Base-by-base conservation (phyloP, 768 basidiomycete genomes). In the Serendipita sp. region DNA sequence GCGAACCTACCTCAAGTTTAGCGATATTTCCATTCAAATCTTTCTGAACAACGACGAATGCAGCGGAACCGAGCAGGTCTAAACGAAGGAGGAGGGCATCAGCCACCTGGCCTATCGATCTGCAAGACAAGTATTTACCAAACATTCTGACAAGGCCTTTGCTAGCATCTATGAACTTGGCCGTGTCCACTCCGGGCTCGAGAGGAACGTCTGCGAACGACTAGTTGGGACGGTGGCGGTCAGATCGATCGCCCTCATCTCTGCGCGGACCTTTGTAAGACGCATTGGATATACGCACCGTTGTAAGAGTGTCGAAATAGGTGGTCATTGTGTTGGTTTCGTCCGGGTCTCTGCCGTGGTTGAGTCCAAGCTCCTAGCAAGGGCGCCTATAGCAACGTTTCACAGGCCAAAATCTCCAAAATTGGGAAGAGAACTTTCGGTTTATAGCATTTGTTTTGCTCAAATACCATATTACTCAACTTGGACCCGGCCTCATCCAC, bases 11-110 rank as follows among this genome's bases (percentile, higher is more conserved):
- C 22, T 48, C 14, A 82, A 74, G 68, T 69, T 96, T 95, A 58
- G 77, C 74, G 74, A 98, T 96, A 75, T 99, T 99, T 31, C 92
- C 90, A 62, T 80, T 88, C 68, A 99, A 68, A 75, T 99, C 96
- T 67, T 70, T 79, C 73, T 91, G 85, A 17, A 99, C 96, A 41
- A 85, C 77, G 1, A 75, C 67, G 72, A 99, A 97, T 2, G 94
- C 89, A 9, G 85, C 73, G 60, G 86, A 88, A 67, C 89, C 91
- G 61, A 96, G 82, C 28, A 93, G 76, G 77, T 91, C 92, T 95
- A 67, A 3, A 51, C 16, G 34, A 24, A 51, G 51, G n/a, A 51
- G 28, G 42, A 53, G 34, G 5, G 50, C 22, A 45, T 48, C 17
- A 28, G n/a, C 45, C 20, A 48, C 9, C 26, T 17, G n/a, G 5